phyloP scores from a whole-genome alignment of 148 eudicot genomes.

The Vaccinium darrowii region DNA sequence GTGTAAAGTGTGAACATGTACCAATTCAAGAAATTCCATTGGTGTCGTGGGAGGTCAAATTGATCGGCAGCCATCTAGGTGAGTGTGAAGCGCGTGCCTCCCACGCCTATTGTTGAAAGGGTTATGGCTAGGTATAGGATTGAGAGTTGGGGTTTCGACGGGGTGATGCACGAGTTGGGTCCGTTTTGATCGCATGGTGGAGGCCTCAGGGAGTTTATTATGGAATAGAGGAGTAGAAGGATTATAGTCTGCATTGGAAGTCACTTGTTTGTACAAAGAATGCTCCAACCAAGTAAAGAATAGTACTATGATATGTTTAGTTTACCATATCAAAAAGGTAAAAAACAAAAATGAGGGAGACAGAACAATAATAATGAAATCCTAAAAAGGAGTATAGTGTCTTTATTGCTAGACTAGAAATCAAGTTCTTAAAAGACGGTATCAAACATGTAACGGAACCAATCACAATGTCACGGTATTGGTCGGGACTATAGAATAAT shows the following conservation, averaged over 20 bases:
- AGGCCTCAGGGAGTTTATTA: conserved; percentile 29
- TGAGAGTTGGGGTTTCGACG: conserved; percentile 29
- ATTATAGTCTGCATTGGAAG: conserved; percentile 29
- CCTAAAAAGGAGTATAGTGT: too few species aligned
- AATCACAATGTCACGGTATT: too few species aligned
- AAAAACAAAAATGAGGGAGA: too few species aligned
- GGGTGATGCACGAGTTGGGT: conserved; percentile 19
- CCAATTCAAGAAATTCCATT: conserved; percentile 45
- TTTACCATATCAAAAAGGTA: too few species aligned
- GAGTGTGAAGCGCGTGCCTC: conserved; percentile 40
- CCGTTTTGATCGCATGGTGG: conserved; percentile 20
- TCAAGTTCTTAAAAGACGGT: too few species aligned
- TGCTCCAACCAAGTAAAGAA: too few species aligned
- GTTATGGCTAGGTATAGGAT: conserved; percentile 27
- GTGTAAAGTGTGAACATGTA: conserved; percentile 25
- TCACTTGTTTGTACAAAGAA: neutral
- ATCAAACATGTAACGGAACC: too few species aligned
- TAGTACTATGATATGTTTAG: too few species aligned
- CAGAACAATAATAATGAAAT: too few species aligned
- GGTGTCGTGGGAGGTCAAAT: conserved; percentile 24
- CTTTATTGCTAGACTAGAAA: too few species aligned
- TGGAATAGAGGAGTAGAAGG: conserved; percentile 25
- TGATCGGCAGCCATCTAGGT: conserved; percentile 50
- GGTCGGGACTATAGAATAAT: too few species aligned
- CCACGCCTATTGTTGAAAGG: conserved; percentile 32